phyloP scores from a whole-genome alignment of 2,329 filamentous ascomycete genomes.

The Fusarium sp. region DNA sequence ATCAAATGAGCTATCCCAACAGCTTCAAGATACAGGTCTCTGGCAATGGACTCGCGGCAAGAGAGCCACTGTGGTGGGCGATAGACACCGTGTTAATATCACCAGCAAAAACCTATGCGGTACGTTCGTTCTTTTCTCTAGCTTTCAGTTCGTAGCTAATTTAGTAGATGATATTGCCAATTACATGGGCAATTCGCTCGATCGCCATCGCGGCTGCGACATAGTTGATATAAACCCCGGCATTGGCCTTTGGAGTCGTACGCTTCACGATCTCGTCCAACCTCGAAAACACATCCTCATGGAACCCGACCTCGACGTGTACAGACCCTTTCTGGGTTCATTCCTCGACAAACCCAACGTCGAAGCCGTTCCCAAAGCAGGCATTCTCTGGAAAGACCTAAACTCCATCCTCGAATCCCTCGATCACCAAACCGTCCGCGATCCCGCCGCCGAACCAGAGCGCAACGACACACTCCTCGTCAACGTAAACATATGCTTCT shows the following conservation, averaged over 20 bases:
- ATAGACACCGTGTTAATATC: constrained; percentile 64
- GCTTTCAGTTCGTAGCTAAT: neutral
- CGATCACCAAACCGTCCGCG: constrained; percentile 65
- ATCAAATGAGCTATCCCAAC: constrained; percentile 26
- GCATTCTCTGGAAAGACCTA: constrained; percentile 72
- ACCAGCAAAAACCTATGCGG: constrained; percentile 65
- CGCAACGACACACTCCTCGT: constrained; percentile 82
- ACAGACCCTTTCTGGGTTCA: constrained; percentile 70
- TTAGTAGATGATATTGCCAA: constrained; percentile 74
- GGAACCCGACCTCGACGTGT: constrained; percentile 75
- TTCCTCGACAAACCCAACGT: constrained; percentile 65
- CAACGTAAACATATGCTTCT: constrained; percentile 73
- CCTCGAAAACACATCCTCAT: constrained; percentile 87
- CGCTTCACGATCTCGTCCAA: constrained; percentile 79
- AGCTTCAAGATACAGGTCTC: constrained; percentile 47
- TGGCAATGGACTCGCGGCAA: constrained; percentile 44
- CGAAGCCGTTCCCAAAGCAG: constrained; percentile 66
- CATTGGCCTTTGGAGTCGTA: constrained; percentile 80
- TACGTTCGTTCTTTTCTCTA: constrained; percentile 33
- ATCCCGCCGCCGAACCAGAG: constrained; percentile 56
- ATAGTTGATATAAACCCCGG: constrained; percentile 91
- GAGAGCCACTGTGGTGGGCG: constrained; percentile 29
- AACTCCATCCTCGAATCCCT: constrained; percentile 65
- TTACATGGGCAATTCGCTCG: constrained; percentile 77
- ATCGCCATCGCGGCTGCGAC: constrained; percentile 81